Evolutionary conservation across 2,329 filamentous ascomycete genomes (phyloP), one percentile per base, ranked within the genome.

Genomic region (Fusarium sulawesiense): DNA sequence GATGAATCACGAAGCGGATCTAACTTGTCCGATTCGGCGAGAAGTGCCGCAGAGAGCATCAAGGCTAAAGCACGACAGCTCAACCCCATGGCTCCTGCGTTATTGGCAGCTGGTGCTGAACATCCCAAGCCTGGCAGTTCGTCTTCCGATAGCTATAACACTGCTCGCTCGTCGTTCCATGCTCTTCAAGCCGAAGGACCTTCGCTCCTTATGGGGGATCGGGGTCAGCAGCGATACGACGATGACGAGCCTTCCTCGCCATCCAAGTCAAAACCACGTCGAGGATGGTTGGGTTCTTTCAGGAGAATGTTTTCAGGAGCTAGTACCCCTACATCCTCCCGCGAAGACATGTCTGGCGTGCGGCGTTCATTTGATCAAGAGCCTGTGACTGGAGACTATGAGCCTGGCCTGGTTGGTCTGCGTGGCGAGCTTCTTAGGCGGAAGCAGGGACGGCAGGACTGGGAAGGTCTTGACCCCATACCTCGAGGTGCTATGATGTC

Each of bases 231-330:
- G n/a, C 71, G 73, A 7, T 75, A 80, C 9, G 79, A 83, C 12
- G 78, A 81, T 7, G 76, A 79, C 21, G 78, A 78, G 21, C 82
- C 86, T 3, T 83, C 86, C 1, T 88, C 86, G 54, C 84, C 89
- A 21, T 88, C 87, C 76, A 86, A 90, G 80, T 80, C 74, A 14
- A 89, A 88, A 75, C 81, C 84, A 44, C 79, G 84, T 6, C 81
- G 85, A n/a, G 86, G 86, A 25, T 93, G 91, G 89, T 81, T 94
- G 13, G 91, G 91, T 23, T 92, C 88, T 49, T 78, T 94, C 21
- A 85, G 88, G 20, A 85, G 90, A 40, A 90, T 90, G 13, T 87
- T 93, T 45, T 80, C 78, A 53, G 84, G 80, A 42, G 85, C 85
- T 11, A 74, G 73, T 27, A 75, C 76, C 18, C 73, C 73, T 25